Base-by-base conservation (phyloP, 1,139 yeast species). In the Spencermartinsiella ligniputridi region DNA sequence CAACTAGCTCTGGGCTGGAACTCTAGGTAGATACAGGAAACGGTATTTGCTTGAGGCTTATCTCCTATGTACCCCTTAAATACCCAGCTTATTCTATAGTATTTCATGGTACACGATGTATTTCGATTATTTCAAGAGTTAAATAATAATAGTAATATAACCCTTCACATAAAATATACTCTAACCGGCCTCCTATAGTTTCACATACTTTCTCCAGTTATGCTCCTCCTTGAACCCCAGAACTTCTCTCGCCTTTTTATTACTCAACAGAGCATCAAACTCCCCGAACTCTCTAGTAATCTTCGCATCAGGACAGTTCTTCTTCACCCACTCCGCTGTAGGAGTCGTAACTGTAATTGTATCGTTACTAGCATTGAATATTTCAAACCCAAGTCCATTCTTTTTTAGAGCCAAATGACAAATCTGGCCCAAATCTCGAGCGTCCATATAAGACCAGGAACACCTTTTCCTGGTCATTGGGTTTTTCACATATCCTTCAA, bases 201-300 rank as follows among this genome's bases (percentile, higher is more conserved):
- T 9, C 38, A 40, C 41, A 34, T 46, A 46, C 29, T 44, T 44
- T 27, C 47, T 38, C 50, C 50, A 47, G 39, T 47, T 40, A 40
- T 47, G 50, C 25, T 47, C 50, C 27, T 47, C 50, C 34, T 47
- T 47, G 42, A 47, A 47, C 3, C 50, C 50, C 37, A 47, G 48
- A n/a, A 41, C 46, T 24, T 44, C 42, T 22, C 44, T 34, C 22
- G 45, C 45, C 40, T 47, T 47, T 13, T 41, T 29, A 44, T 47
- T 47, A 19, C 44, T 44, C 22, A 47, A 27, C n/a, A 48, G 50
- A 18, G 50, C 50, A 17, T 47, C 50, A 48, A 48, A 47, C 27
- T 41, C 48, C 11, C 45, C 50, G 29, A 47, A 13, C 20, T 36
- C 44, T 4, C 46, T 35, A 13, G 44, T 44, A 39, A 41, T 38